Evolutionary conservation across 1,139 yeast genomes (phyloP).

Genomic region (Williopsis jadinii): DNA sequence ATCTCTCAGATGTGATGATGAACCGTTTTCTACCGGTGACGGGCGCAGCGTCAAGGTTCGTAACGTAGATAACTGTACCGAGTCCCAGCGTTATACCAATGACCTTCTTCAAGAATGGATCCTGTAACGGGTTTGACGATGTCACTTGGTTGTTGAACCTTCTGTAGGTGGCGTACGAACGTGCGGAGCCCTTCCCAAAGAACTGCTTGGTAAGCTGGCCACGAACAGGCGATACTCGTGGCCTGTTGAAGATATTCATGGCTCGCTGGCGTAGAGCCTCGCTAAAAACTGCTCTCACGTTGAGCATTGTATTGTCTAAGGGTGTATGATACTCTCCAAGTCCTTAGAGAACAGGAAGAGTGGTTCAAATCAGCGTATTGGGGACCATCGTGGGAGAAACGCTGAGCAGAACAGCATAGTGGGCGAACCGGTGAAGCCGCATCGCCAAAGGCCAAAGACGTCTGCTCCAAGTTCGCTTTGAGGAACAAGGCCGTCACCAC

Average conservation of each 20-base stretch:
- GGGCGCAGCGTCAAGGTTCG: slow-evolving; percentile 77
- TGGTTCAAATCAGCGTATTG: too few species aligned
- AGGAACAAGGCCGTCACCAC: neutral
- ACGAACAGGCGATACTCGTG: too few species aligned
- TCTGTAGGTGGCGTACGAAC: slow-evolving; percentile 21
- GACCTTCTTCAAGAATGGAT: slow-evolving; percentile 22
- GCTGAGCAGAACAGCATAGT: too few species aligned
- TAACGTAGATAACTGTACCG: slow-evolving; percentile 45
- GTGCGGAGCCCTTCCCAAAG: slow-evolving; percentile 3
- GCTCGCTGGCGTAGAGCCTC: too few species aligned
- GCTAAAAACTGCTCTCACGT: too few species aligned
- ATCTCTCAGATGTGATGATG: slow-evolving; percentile 62
- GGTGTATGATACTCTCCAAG: too few species aligned
- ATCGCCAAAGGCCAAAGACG: too few species aligned
- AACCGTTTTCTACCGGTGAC: slow-evolving; percentile 68
- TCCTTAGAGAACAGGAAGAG: too few species aligned
- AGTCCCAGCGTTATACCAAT: slow-evolving; percentile 24
- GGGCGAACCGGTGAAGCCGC: too few species aligned
- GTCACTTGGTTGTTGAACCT: slow-evolving; percentile 23
- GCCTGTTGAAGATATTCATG: too few species aligned
- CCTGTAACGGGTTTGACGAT: slow-evolving; percentile 14
- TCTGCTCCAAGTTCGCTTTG: neutral
- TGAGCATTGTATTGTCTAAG: too few species aligned
- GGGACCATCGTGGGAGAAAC: too few species aligned
- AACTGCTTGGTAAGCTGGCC: neutral